Percentiles rank a stretch among this genome's conserved stretches.
phyloP scores from a whole-genome alignment of 768 basidiomycete species.

The Boletus coccyginus region DNA sequence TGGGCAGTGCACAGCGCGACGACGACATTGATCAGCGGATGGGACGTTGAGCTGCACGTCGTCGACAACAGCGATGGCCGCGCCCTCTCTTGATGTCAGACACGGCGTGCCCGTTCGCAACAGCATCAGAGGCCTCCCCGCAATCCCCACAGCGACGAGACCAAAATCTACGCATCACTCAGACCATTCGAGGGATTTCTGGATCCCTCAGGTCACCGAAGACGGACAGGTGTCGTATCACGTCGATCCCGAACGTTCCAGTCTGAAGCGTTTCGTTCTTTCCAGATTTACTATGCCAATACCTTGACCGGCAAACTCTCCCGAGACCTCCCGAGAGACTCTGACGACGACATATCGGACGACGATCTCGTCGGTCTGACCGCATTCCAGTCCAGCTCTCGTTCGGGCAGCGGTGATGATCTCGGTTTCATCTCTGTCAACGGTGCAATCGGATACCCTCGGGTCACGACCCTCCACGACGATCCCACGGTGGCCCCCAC shows the following conservation, averaged over 20 bases:
- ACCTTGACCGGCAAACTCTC: slow-evolving; percentile 78
- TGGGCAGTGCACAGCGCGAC: slow-evolving; percentile 11
- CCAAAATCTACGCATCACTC: neutral
- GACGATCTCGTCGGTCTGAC: slow-evolving; percentile 54
- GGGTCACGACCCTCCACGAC: neutral
- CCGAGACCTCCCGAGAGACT: slow-evolving; percentile 74
- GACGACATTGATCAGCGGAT: slow-evolving; percentile 4
- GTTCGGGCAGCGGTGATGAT: slow-evolving; percentile 47
- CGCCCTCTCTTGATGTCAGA: slow-evolving; percentile 6
- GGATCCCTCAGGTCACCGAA: slow-evolving; percentile 83
- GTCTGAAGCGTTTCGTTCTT: neutral
- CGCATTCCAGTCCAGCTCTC: slow-evolving; percentile 48
- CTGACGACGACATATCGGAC: slow-evolving; percentile 55
- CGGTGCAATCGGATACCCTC: slow-evolving; percentile 1
- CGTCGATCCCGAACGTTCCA: neutral
- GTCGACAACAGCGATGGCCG: slow-evolving; percentile 20
- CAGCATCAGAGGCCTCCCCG: slow-evolving; percentile 31
- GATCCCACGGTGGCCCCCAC: neutral
- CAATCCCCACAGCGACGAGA: slow-evolving; percentile 17
- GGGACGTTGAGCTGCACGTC: neutral
- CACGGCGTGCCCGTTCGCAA: slow-evolving; percentile 3
- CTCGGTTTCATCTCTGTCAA: slow-evolving; percentile 39
- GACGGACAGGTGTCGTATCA: slow-evolving; percentile 68
- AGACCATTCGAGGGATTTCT: slow-evolving; percentile 62
- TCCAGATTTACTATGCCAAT: slow-evolving; percentile 91